Evolutionary conservation across 768 basidiomycete species (phyloP).

Genomic region (Leucogyrophana mollusca): DNA sequence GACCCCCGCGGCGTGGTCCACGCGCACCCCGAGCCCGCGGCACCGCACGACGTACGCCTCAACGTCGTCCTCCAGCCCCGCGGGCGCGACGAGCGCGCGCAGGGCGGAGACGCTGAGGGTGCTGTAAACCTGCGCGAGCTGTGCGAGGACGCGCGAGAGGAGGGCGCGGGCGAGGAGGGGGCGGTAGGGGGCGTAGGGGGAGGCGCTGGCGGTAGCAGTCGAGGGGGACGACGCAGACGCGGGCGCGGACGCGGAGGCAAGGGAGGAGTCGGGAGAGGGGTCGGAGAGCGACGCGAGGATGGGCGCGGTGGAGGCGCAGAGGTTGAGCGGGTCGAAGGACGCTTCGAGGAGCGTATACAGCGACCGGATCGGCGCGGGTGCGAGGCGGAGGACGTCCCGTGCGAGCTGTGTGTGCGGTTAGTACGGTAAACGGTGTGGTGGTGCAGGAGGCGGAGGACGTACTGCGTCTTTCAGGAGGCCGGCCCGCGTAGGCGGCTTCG

Average conservation of each 20-base stretch:
- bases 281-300: conserved; percentile 61
- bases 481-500: conserved; percentile 82
- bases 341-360: conserved; percentile 90
- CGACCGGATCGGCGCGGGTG: conserved; percentile 67
- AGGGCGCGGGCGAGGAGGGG: conserved; percentile 89
- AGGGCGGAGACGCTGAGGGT: conserved; percentile 79
- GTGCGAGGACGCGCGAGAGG: conserved; percentile 85
- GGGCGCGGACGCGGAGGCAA: conserved; percentile 76
- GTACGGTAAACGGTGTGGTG: too few relatives aligned
- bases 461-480: conserved; percentile 87
- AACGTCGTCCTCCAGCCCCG: conserved; percentile 59
- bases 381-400: conserved; percentile 79
- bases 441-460: too few relatives aligned
- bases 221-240: conserved; percentile 63
- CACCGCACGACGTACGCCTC: conserved; percentile 90
- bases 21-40: conserved; percentile 80
- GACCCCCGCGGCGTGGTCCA: conserved; percentile 85
- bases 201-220: conserved; percentile 37
- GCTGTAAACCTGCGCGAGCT: conserved; percentile 91
- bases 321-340: conserved; percentile 88
- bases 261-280: conserved; percentile 45
- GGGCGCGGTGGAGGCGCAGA: conserved; percentile 77
- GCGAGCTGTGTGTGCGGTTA: conserved; percentile 54
- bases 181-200: conserved; percentile 76
- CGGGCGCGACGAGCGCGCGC: conserved; percentile 74